These are phyloP conservation scores for Insectozyma bohioensis DNA, from an alignment of 1,139 yeast genomes.

Conservation along the genomic window DNA sequence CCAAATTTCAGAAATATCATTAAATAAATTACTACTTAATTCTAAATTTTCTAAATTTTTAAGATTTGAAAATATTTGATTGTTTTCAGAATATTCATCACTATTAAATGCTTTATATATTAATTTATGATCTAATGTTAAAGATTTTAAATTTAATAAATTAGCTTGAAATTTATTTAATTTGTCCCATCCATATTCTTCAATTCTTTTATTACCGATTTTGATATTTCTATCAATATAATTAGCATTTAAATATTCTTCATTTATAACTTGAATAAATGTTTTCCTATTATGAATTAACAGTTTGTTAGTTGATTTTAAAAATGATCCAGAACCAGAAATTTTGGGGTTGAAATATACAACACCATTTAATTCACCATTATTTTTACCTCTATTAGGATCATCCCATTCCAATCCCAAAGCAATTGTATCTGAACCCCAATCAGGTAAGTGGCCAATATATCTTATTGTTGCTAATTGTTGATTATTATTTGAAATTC, in stretches of 20 bases:
- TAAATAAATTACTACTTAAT: slow-evolving; percentile 60
- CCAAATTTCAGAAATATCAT: slow-evolving; percentile 38
- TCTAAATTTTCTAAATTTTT: slow-evolving; percentile 47
- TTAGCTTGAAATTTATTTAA: slow-evolving; percentile 48
- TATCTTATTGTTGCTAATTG: slow-evolving; percentile 63
- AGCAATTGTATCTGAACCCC: slow-evolving; percentile 55
- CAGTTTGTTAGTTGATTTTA: slow-evolving; percentile 46
- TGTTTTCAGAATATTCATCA: slow-evolving; percentile 9
- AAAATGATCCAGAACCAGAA: slow-evolving; percentile 60
- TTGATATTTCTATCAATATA: slow-evolving; percentile 23
- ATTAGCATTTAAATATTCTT: slow-evolving; percentile 40
- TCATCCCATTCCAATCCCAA: slow-evolving; percentile 90
- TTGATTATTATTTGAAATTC: slow-evolving; percentile 44
- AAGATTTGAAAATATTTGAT: slow-evolving; percentile 17
- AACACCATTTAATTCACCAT: slow-evolving; percentile 65
- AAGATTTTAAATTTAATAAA: slow-evolving; percentile 41
- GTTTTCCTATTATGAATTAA: slow-evolving; percentile 22
- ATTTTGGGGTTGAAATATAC: slow-evolving; percentile 51
- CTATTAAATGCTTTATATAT: slow-evolving; percentile 17
- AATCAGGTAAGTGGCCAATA: slow-evolving; percentile 54
- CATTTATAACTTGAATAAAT: slow-evolving; percentile 47
- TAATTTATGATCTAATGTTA: slow-evolving; percentile 48
- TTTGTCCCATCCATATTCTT: slow-evolving; percentile 65
- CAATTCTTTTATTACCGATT: slow-evolving; percentile 57
- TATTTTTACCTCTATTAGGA: slow-evolving; percentile 68